Evolutionary conservation across 1,284 basidiomycete genomes (phyloP).

Genomic region (Trichosporon sp.): DNA sequence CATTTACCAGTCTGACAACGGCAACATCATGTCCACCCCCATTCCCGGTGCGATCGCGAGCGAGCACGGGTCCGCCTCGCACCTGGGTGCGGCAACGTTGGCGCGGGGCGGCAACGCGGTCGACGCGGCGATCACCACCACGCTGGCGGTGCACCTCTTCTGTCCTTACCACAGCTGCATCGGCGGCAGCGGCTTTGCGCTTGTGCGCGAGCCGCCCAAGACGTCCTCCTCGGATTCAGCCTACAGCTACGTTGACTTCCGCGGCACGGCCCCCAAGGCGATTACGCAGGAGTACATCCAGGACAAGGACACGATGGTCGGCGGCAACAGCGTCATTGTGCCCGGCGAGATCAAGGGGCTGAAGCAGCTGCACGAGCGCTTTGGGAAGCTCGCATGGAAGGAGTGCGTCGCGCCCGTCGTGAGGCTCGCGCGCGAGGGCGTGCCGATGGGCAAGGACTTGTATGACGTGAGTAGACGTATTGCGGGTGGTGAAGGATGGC

Average conservation of each 20-base stretch:
- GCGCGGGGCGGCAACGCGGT: conserved; percentile 31
- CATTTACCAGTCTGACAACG: background rate
- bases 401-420: conserved; percentile 26
- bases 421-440: conserved; percentile 53
- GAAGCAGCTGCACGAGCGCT: conserved; percentile 26
- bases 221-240: conserved; percentile 9
- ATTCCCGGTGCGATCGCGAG: conserved; percentile 24
- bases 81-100: conserved; percentile 29
- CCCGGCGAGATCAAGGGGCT: conserved; percentile 36
- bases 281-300: conserved; percentile 8
- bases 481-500: background rate
- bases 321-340: conserved; percentile 35
- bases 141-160: conserved; percentile 53
- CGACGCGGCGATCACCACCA: conserved; percentile 42
- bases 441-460: conserved; percentile 55
- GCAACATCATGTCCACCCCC: background rate
- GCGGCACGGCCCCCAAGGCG: conserved; percentile 26
- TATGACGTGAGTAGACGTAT: conserved; percentile 27
- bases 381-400: conserved; percentile 30
- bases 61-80: conserved; percentile 28
- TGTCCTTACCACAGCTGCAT: conserved; percentile 54
- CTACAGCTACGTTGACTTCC: conserved; percentile 31
- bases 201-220: conserved; percentile 17
- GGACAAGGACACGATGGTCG: conserved; percentile 15
- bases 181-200: conserved; percentile 39